phyloP scores from a whole-genome alignment of 2,329 filamentous ascomycete genomes.

The Aspergillus felis region DNA sequence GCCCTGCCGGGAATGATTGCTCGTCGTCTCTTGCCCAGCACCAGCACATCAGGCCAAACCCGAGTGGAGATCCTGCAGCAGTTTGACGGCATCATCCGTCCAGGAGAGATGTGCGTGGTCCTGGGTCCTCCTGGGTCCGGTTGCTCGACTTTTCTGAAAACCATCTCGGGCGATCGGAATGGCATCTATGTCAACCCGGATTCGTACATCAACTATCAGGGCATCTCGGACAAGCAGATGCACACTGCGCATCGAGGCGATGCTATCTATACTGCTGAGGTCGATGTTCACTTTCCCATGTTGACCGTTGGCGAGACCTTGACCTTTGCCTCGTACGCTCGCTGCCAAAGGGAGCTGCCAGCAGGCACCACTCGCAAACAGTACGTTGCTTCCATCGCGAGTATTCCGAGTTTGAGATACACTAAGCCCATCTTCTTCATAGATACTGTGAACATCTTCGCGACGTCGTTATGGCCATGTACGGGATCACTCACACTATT shows the following conservation, averaged over 20 bases:
- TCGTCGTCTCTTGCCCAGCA: too few relatives aligned
- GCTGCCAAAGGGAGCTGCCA: constrained; percentile 43
- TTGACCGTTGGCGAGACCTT: constrained; percentile 75
- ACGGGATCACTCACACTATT: constrained; percentile 49
- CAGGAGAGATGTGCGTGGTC: constrained; percentile 56
- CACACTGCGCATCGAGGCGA: constrained; percentile 75
- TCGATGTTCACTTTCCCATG: constrained; percentile 78
- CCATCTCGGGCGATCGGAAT: constrained; percentile 76
- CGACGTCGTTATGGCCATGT: constrained; percentile 44
- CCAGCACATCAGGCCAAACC: too few relatives aligned
- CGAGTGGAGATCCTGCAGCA: constrained; percentile 53
- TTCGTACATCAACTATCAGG: constrained; percentile 77
- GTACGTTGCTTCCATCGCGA: constrained; percentile 5
- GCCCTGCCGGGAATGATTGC: too few relatives aligned
- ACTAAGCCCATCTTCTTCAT: too few relatives aligned
- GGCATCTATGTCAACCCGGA: constrained; percentile 69
- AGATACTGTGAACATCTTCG: constrained; percentile 38
- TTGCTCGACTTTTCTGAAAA: constrained; percentile 85
- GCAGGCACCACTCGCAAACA: constrained; percentile 40
- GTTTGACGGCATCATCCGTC: constrained; percentile 61
- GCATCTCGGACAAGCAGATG: constrained; percentile 55
- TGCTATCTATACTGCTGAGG: constrained; percentile 81
- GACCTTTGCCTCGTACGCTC: constrained; percentile 68
- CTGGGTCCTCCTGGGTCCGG: constrained; percentile 49
- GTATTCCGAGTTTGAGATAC: too few relatives aligned